Evolutionary conservation across 257 asterid species (phyloP), one percentile per base, ranked within the genome.

Genomic region (Cruciata laevipes): DNA sequence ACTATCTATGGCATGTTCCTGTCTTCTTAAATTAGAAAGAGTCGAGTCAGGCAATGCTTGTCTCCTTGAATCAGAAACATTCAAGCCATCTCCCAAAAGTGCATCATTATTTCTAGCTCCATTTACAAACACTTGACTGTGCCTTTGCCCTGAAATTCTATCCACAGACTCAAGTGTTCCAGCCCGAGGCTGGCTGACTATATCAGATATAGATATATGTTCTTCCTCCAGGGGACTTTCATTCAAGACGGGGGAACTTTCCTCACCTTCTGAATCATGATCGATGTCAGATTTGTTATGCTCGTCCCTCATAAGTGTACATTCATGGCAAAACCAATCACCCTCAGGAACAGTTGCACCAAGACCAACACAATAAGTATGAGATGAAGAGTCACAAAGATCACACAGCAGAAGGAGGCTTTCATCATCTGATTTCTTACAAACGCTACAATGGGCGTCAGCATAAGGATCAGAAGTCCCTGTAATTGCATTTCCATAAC

Each of bases 281-380:
- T 70, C 68, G 2, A 42, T 60, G 66, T 81, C 91, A 67, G 65
- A 73, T 62, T 80, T 71, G 68, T 52, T 58, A 51, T 78, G 87
- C 73, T 88, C 96, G 60, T 76, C 82, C 80, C 69, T 86, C 69
- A 88, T 53, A 74, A 88, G 78, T 12, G 83, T 65, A 66, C 96
- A 88, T 66, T 88, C 96, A 44, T 65, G 78, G 77, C 96, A 88
- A 83, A 81, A 88, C 96, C 96, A 88, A 73, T 88, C 96, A 63
- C 88, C 94, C 66, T 86, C 96, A 1, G 96, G 96, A 79, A 86
- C 83, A 53, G 84, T 79, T 23, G 66, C 73, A 64, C 89, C 91
- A 14, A 86, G 86, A 70, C 91, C 91, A 79, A 81, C 84, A 51
- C 95, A 88, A 64, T 83, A 81, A 40, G 91, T 86, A 81, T 86